Evolutionary conservation across 129 eudicot genomes (phyloP), one percentile per base, ranked within the genome.

Genomic region (Chrysanthemum seticuspe): DNA sequence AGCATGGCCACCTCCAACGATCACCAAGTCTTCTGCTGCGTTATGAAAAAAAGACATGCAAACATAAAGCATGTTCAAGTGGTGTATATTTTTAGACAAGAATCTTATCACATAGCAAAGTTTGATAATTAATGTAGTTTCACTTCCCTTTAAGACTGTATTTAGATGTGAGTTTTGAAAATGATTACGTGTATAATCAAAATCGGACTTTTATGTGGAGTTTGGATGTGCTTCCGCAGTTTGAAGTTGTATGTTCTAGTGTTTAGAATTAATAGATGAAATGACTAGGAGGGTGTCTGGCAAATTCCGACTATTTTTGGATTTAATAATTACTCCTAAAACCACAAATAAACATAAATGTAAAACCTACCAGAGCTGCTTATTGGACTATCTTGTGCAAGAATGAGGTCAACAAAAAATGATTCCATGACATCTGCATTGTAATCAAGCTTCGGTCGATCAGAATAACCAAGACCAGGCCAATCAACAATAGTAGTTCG

Each of bases 1-100:
- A 70, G 97, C 98, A 84, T 93, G 98, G 10, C 98, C 98, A 49
- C 98, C 97, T 72, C 97, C 98, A 79, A 90, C 85, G 23, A 94
- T 75, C 12, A 94, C 91, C 75, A 87, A 80, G 23, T 87, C 96
- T 69, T 84, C 68, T 40, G 65, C 93, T 83, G 76, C 18, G 50
- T 36, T 72, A 31, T 50, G 70, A 52, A 62, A 59, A 75, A 14
- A 65, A 58, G 18, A 64, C 36, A 52, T 65, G 61, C 29, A 63
- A 67, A 8, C 25, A 56, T 70, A 31, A 3, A 0, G 18, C 18
- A 10, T 3, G 47, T 18, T 12, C 18, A 10, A 40, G 47, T 18
- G 18, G 14, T 18, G 4, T 6, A 2, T 5, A 50, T 4, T 25
- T 6, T 13, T 13, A 10, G 23, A 15, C 70, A 65, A 14, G 47